Base-by-base conservation (phyloP, 1,139 yeast species). In the Lodderomyces parapsilosis region DNA sequence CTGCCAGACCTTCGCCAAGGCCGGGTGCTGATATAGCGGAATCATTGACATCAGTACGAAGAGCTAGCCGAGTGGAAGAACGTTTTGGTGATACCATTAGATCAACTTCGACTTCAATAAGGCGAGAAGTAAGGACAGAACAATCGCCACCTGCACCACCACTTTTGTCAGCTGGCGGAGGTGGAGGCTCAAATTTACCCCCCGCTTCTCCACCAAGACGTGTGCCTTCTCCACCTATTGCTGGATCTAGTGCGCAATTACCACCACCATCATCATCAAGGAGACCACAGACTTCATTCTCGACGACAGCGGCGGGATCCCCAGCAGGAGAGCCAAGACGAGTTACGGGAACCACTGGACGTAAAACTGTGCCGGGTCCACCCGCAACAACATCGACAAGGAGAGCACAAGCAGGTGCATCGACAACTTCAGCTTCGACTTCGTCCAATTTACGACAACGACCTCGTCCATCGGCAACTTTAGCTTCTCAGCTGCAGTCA, bases 331-430 rank as follows among this genome's bases (percentile, higher is more conserved):
- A 22, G 13, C 18, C 28, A 22, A 13, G 19, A n/a, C 13, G 28
- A 13, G 19, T 22, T 17, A 14, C 27, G 6, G 41, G 41, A 9
- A 22, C 41, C 2, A 39, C 41, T 11, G 41, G 41, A 2, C 36
- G 41, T 9, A 39, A 39, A 14, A 39, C 41, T 3, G 4, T 39
- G 9, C 41, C 41, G 9, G 41, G 41, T 4, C 10, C 25, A 23
- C 11, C 33, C 9, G 13, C 32, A 23, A 18, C 27, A 31, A 18
- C 25, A 8, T 27, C 28, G 4, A 18, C 33, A 8, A 36, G 39
- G 22, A 22, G 38, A 20, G 28, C 25, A n/a, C 40, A 28, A 6
- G 18, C 20, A 33, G n/a, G n/a, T 10, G n/a, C 31, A 33, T 9
- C 39, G 14, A 9, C 23, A 13, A 8, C 18, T n/a, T 8, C 28